Evolutionary conservation across 2,329 filamentous ascomycete genomes (phyloP), one percentile per base, ranked within the genome.

Genomic region (Rhexocercosporidium sp.): DNA sequence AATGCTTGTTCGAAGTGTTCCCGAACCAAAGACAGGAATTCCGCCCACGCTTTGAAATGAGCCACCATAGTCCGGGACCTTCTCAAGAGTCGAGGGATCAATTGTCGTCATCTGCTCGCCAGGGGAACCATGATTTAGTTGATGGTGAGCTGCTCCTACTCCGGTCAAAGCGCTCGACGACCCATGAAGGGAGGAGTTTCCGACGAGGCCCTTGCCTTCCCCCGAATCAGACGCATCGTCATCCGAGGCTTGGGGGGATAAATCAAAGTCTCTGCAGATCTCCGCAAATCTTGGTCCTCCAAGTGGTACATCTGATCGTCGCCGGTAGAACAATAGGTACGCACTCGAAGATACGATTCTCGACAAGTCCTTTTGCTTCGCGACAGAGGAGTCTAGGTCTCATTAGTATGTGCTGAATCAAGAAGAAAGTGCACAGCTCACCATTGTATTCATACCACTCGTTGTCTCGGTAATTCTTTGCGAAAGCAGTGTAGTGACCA

Each of bases 361-460:
- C 39, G 85, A 79, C 0, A 88, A 83, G 67, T 92, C 86, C 31
- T 82, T 84, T 7, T 86, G 83, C 72, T 84, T 85, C 39, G 84
- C 86, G 20, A 94, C 92, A 14, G 86, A 88, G 8, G 92, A 92
- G 80, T 97, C 94, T 97, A 74, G 18, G 18, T 44, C 20, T 22
- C 16, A 73, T 90, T 78, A 89, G 82, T 72, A 68, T 54, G 22
- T 22, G 18, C 31, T 51, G 6, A 22, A 25, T 3, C 12, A 3
- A 16, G 25, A 25, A 59, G n/a, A 18, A 22, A 16, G 3, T 41
- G 1, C 3, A 12, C 11, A 7, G 80, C 90, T 80, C 84, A 96
- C 94, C 95, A 78, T 99, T 98, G 79, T 96, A 98, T 73, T 96
- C 92, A 78, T 97, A 97, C 96, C 96, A 99, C 78, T 92, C 85